Evolutionary conservation across 2,329 filamentous ascomycete genomes (phyloP), one percentile per base, ranked within the genome.

Genomic region (Penicillium sp.): DNA sequence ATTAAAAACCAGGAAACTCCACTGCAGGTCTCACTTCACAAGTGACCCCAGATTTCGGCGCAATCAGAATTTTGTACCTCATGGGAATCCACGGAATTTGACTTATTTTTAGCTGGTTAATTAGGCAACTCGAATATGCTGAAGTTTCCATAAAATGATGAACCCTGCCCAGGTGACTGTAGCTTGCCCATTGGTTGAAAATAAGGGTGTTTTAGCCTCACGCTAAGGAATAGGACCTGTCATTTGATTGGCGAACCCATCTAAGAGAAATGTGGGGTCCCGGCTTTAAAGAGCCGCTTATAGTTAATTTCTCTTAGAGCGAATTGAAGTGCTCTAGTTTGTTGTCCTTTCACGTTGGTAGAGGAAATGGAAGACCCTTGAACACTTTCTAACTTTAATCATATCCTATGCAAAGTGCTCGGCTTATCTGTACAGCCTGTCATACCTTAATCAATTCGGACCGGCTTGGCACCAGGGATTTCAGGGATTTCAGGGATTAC

Each of bases 401-500:
- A 24, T 20, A 22, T 44, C 16, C 6, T 22, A 26, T 32, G 24
- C 9, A 40, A 24, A 35, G 16, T 50, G 20, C 5, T 31, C n/a
- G 40, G 32, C 32, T n/a, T 26, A 24, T 16, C 18, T 22, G 26
- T 43, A 29, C 53, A 55, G 35, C 40, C 24, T 52, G 53, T 52
- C 32, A 52, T 46, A 55, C 53, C 9, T 40, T 9, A 46, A 44
- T 40, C 11, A 34, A 52, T 50, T 35, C 18, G 31, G 51, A 55
- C 40, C 32, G 48, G 53, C 53, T 55, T 55, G 53, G 47, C 40
- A 32, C 18, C 47, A 46, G 18, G 48, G 48, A 40, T 46, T 46
- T 22, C 47, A 46, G 18, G 48, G 48, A 40, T 46, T 46, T 31
- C 34, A 40, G 24, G 48, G 29, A 35, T 45, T 52, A 16, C n/a